phyloP scores from a whole-genome alignment of 352 stramenopile species.

The Stramenopiles sp. region DNA sequence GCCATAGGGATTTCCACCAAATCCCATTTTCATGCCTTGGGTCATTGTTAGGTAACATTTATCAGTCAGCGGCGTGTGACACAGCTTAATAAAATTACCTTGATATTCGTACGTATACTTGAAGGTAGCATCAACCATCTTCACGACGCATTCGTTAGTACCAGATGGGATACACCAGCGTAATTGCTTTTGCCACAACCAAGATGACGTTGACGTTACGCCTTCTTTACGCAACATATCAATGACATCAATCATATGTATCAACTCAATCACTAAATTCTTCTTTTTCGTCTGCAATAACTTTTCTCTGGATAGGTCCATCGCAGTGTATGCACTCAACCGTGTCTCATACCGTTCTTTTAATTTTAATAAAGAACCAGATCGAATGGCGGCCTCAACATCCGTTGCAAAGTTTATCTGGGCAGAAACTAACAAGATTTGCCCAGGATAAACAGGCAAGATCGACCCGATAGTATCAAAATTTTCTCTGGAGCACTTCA shows the following conservation, averaged over 20 bases:
- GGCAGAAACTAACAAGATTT: slow-evolving; percentile 66
- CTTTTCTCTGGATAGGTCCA: slow-evolving; percentile 56
- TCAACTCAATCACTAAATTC: slow-evolving; percentile 71
- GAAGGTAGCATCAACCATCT: too few relatives aligned
- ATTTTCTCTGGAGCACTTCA: slow-evolving; percentile 45
- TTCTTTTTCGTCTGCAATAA: slow-evolving; percentile 81
- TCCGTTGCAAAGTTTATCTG: slow-evolving; percentile 70
- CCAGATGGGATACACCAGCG: too few relatives aligned
- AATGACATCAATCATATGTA: slow-evolving; percentile 83
- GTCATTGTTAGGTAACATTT: slow-evolving; percentile 90
- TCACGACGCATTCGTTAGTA: too few relatives aligned
- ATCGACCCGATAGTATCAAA: slow-evolving; percentile 61
- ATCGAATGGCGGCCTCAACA: slow-evolving; percentile 55
- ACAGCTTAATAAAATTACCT: slow-evolving; percentile 62
- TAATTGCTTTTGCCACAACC: slow-evolving; percentile 79
- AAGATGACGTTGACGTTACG: slow-evolving; percentile 39
- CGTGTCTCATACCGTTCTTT: slow-evolving; percentile 37
- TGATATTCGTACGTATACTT: slow-evolving; percentile 75
- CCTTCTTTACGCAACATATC: slow-evolving; percentile 50
- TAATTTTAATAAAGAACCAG: slow-evolving; percentile 35
- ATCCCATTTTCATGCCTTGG: slow-evolving; percentile 80
- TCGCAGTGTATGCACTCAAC: slow-evolving; percentile 30
- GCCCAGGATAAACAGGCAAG: slow-evolving; percentile 10
- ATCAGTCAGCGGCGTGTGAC: slow-evolving; percentile 86
- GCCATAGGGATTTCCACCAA: slow-evolving; percentile 75